These are phyloP conservation scores for Malania oleifera DNA, from an alignment of 164 flowering plant species.

Conservation along the genomic window DNA sequence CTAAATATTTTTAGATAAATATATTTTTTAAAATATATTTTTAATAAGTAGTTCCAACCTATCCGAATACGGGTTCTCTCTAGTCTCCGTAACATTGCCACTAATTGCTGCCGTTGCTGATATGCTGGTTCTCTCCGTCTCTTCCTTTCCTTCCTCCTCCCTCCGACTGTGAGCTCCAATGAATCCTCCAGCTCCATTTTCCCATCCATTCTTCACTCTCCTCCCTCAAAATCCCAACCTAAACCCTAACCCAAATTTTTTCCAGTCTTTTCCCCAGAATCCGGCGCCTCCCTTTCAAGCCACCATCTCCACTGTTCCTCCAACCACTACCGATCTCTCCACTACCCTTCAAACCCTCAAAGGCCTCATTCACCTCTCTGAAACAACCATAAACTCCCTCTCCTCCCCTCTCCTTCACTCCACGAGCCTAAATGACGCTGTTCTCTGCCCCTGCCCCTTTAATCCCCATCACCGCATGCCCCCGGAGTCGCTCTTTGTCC, in stretches of 20 bases:
- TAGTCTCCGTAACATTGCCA: too few species aligned
- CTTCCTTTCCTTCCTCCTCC: too few species aligned
- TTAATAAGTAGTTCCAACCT: too few species aligned
- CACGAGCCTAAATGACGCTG: background rate
- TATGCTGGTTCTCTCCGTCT: too few species aligned
- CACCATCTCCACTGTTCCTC: background rate
- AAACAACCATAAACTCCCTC: conserved; percentile 1
- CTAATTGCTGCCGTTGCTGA: too few species aligned
- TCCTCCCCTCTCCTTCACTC: background rate
- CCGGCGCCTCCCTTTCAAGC: background rate
- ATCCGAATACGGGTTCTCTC: too few species aligned
- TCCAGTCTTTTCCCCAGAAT: too few species aligned
- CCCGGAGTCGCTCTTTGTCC: conserved; percentile 2
- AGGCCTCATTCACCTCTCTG: background rate
- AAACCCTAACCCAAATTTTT: too few species aligned
- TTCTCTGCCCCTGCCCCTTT: background rate
- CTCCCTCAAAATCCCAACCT: too few species aligned
- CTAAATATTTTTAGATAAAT: too few species aligned
- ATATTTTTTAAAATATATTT: too few species aligned
- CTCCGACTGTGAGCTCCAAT: too few species aligned
- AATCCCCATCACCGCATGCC: conserved; percentile 4
- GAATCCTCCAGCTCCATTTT: background rate
- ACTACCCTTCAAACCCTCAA: background rate
- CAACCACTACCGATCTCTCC: background rate
- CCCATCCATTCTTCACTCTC: background rate